Base-by-base conservation (phyloP, 1,284 basidiomycete species). In the Exsudoporus floridanus region DNA sequence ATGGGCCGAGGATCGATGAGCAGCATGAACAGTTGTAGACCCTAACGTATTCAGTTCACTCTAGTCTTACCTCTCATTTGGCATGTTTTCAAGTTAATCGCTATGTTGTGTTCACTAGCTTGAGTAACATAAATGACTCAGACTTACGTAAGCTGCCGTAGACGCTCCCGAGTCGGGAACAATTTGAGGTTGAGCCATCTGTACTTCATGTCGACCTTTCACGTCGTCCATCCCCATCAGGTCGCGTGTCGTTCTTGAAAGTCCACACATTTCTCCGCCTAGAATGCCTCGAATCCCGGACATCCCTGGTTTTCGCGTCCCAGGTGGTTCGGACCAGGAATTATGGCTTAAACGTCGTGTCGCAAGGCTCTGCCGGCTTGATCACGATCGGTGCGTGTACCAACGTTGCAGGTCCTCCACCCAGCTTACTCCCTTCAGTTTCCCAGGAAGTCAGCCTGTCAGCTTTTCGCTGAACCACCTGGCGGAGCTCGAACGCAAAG, bases 391-490 rank as follows among this genome's bases (percentile, higher is more conserved):
- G 83, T 86, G 52, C 53, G 65, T 27, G 40, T 42, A 34, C 44
- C 30, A 12, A n/a, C 25, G 5, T 47, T 13, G 16, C 40, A 23
- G 5, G 35, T 34, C 41, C 38, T 54, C 21, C 45, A 49, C 33
- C 35, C 25, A 39, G 46, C 55, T 58, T 33, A 55, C 28, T 38
- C 37, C 43, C 16, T 28, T 19, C 49, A 92, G 92, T 59, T 98
- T 97, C 73, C 94, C 94, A 27, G 94, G 95, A 16, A 90, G 90
- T 64, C 95, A 98, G 66, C 94, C 94, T 13, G 85, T 98, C 61
- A 94, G 92, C 67, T 97, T 98, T 72, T 77, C 82, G 6, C 68
- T 73, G 9, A 76, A 72, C 41, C 88, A 92, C 60, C 69, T 98
- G 38, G 77, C 79, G 9, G 81, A 88, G 64, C 78, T 98, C 39